Base-by-base conservation (phyloP, 2,329 filamentous ascomycete species). In the Fusarium armeniacum region DNA sequence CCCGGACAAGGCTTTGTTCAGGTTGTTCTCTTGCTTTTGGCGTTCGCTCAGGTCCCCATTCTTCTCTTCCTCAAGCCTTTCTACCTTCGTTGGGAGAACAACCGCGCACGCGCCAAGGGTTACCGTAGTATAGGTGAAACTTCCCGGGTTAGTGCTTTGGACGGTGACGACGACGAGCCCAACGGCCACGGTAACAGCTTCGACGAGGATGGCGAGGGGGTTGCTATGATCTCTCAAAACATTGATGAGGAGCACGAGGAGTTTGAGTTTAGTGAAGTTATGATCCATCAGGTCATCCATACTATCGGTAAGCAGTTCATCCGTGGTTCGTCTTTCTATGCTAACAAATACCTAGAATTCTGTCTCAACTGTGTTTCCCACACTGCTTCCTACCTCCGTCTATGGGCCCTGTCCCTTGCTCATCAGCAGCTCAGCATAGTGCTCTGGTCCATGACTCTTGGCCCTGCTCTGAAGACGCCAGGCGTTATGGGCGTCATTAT, bases 281-380 rank as follows among this genome's bases (percentile, higher is more conserved):
- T 99, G 94, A 99, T 99, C 77, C 96, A 99, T 82, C 96, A 99
- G 81, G 89, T 98, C 78, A 99, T 99, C 77, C 97, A 98, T 84
- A 98, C 95, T 20, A 98, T 98, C 76, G 94, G 93, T 95, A 89
- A 81, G 91, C 82, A 45, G 12, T 20, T 15, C 5, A 28, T 41
- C 6, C 16, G 6, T 12, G 16, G 8, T 18, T 51, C 26, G 4
- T n/a, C 63, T 20, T 38, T 36, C 33, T 30, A 12, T 6, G 8
- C 78, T 83, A 78, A 83, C 67, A 33, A 16, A 5, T 28, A 10
- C 57, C 6, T 72, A 94, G 93, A 99, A 86, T 99, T 99, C 85
- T 99, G 96, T 79, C 87, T 99, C 75, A 99, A 99, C 86, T 98
- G 95, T 80, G 95, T 99, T 69, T 99, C 96, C 32, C 96, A 99